Conservation (phyloP, 2,329 filamentous ascomycete species). For the Ceratocystis variospora region DNA sequence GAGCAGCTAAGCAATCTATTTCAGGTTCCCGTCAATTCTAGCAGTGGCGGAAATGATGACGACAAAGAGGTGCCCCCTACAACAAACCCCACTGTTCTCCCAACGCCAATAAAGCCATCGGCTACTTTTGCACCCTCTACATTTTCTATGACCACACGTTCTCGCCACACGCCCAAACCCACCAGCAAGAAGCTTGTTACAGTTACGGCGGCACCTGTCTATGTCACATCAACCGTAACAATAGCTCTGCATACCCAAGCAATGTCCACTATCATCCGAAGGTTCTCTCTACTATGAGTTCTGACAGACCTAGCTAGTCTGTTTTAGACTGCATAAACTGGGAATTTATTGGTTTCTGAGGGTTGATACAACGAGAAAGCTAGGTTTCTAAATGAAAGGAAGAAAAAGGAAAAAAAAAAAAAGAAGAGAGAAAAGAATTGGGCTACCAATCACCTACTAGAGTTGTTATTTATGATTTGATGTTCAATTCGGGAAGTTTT, state of each 20-base stretch:
- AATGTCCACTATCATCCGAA: conserved; percentile 9
- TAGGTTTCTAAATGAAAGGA: too few relatives aligned
- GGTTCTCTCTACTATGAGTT: conserved; percentile 9
- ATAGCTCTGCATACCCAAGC: conserved; percentile 11
- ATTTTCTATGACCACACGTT: conserved; percentile 3
- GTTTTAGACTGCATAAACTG: neutral
- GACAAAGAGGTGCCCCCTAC: conserved; percentile 17
- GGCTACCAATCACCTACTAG: too few relatives aligned
- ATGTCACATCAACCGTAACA: conserved; percentile 27
- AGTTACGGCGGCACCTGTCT: conserved; percentile 23
- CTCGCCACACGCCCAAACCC: neutral
- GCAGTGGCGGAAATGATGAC: neutral
- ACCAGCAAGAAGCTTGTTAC: conserved; percentile 17
- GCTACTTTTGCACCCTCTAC: conserved; percentile 14
- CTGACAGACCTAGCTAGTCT: conserved; percentile 2
- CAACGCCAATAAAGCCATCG: neutral
- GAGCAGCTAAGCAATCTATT: conserved; percentile 35
- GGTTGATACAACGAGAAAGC: too few relatives aligned
- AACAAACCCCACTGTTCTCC: conserved; percentile 15
- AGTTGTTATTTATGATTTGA: neutral
- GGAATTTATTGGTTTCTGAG: neutral
- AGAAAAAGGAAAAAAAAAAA: too few relatives aligned
- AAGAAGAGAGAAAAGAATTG: too few relatives aligned
- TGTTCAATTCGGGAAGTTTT: neutral
- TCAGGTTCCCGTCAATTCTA: conserved; percentile 27